These are phyloP conservation scores for Protostelium mycophagum DNA, from an alignment of 78 protist species.

Conservation along the genomic window DNA sequence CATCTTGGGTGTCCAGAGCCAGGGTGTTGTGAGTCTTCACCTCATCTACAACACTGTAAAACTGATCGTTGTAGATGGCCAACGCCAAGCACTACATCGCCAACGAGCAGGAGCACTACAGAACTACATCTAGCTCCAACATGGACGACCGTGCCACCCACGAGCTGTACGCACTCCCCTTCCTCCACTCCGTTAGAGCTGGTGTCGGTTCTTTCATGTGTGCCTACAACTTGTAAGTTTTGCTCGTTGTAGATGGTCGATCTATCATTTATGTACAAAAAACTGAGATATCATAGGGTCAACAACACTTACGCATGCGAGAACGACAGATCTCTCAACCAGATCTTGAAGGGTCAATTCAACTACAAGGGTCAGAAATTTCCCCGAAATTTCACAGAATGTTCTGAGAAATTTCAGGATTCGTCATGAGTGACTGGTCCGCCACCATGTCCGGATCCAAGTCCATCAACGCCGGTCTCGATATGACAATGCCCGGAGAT, in stretches of 20 bases:
- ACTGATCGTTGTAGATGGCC: background rate
- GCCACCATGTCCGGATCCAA: background rate
- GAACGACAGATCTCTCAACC: background rate
- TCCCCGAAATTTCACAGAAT: background rate
- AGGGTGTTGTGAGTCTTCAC: background rate
- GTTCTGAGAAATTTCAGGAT: background rate
- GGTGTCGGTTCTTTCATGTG: background rate
- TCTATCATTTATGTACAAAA: too few relatives aligned
- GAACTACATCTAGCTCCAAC: background rate
- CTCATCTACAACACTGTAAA: background rate
- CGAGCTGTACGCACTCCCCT: background rate
- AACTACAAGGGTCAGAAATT: background rate
- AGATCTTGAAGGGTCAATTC: background rate
- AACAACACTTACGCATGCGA: background rate
- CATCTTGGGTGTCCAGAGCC: background rate
- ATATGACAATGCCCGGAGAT: background rate
- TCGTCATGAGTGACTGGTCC: background rate
- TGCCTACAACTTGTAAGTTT: background rate
- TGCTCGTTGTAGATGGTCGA: background rate
- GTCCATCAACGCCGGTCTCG: background rate
- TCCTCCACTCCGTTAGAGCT: background rate
- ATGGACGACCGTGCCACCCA: background rate
- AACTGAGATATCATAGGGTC: background rate
- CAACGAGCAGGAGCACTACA: background rate
- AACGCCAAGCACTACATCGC: conserved; percentile 2